These are phyloP conservation scores for Penicillium sp. DNA, from an alignment of 2,329 filamentous ascomycete genomes.

Conservation along the genomic window DNA sequence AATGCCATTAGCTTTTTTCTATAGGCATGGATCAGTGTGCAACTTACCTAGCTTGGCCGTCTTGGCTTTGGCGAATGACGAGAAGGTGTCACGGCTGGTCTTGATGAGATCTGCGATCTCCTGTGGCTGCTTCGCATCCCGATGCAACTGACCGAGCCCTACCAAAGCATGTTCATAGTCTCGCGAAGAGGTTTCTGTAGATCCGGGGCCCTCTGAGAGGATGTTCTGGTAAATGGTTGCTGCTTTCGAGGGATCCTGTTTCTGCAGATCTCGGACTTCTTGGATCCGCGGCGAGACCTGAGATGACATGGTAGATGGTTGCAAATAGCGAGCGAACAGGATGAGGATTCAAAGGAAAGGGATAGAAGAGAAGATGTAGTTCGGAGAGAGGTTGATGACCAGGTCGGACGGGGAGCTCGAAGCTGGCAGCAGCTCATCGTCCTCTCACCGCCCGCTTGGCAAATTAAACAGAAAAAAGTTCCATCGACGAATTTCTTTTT, in stretches of 20 bases:
- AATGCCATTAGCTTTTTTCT: neutral
- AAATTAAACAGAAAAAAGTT: constrained; percentile 35
- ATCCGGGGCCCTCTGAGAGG: constrained; percentile 76
- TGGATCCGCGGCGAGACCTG: constrained; percentile 66
- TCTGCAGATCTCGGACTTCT: constrained; percentile 81
- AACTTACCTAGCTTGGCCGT: constrained; percentile 88
- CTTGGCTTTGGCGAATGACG: constrained; percentile 97
- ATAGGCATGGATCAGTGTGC: neutral
- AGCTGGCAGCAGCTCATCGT: constrained; percentile 28
- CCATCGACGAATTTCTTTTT: constrained; percentile 19
- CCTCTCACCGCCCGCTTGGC: constrained; percentile 34
- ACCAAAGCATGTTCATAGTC: constrained; percentile 90
- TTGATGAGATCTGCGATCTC: constrained; percentile 87
- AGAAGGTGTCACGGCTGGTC: constrained; percentile 84
- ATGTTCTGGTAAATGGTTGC: constrained; percentile 87
- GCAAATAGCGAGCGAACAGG: neutral
- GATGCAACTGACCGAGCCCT: constrained; percentile 85
- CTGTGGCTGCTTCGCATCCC: constrained; percentile 72
- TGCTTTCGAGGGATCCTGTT: constrained; percentile 76
- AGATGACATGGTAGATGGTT: constrained; percentile 42
- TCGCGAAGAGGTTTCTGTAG: constrained; percentile 78
- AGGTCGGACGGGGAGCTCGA: constrained; percentile 25
- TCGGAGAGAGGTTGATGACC: constrained; percentile 21
- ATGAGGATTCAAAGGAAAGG: constrained; percentile 1
- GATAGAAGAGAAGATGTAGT: constrained; percentile 10